Conservation (phyloP, 1,284 basidiomycete genomes). For the Grifola frondosa region DNA sequence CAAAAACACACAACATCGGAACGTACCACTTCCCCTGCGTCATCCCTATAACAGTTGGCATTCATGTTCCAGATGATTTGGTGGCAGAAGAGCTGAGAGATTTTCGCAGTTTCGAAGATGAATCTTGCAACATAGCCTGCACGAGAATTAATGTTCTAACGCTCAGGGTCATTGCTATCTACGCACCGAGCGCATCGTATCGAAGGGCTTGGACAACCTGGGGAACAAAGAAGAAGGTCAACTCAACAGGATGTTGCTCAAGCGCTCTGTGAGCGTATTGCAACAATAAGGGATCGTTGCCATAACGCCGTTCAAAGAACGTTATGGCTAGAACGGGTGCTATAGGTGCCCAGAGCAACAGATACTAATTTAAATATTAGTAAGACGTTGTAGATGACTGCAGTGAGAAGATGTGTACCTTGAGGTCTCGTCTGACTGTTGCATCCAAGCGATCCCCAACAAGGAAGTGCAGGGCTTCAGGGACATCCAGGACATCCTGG, state of each 20-base stretch:
- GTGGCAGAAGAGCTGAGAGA: constrained; percentile 98
- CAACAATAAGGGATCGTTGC: constrained; percentile 82
- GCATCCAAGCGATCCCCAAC: constrained; percentile 71
- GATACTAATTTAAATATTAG: constrained; percentile 51
- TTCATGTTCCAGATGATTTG: constrained; percentile 99
- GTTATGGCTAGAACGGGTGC: constrained; percentile 86
- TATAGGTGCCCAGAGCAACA: constrained; percentile 87
- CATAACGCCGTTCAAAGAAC: constrained; percentile 84
- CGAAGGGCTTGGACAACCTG: constrained; percentile 97
- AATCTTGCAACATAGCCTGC: constrained; percentile 92
- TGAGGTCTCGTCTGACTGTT: constrained; percentile 63
- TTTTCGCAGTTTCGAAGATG: constrained; percentile 96
- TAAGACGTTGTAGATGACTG: neutral
- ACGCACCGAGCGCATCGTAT: constrained; percentile 79
- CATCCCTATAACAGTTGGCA: constrained; percentile 95
- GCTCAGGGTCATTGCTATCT: neutral
- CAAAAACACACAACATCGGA: neutral
- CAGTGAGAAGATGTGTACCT: constrained; percentile 44
- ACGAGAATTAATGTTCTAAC: constrained; percentile 2
- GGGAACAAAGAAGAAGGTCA: constrained; percentile 99
- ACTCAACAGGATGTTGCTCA: constrained; percentile 90
- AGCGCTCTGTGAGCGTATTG: constrained; percentile 98
- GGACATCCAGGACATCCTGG: constrained; percentile 66
- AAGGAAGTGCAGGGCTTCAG: constrained; percentile 81
- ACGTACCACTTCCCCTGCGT: constrained; percentile 77